phyloP scores from a whole-genome alignment of 1,284 basidiomycete genomes.

The Singerocomus inundabilis region DNA sequence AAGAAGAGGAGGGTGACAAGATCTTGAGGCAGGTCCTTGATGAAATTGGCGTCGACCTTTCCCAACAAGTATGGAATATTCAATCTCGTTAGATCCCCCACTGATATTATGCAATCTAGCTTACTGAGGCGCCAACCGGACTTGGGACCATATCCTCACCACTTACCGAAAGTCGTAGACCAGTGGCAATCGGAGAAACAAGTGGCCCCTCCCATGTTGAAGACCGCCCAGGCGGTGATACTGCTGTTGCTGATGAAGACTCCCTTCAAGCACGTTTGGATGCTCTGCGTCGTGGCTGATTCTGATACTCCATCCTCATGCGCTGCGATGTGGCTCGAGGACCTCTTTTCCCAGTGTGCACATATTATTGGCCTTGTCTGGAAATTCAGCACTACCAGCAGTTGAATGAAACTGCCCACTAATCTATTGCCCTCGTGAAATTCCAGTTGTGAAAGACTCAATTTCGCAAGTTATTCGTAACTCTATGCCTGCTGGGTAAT shows the following conservation, averaged over 20 bases:
- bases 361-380: background rate
- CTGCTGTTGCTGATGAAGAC: conserved; percentile 74
- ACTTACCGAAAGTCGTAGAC: conserved; percentile 62
- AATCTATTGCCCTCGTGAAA: background rate
- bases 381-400: background rate
- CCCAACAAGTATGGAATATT: conserved; percentile 72
- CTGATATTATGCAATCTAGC: conserved; percentile 44
- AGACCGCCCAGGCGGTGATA: conserved; percentile 37
- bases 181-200: conserved; percentile 78
- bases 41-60: conserved; percentile 92
- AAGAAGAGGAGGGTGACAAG: conserved; percentile 95
- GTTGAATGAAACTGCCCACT: background rate
- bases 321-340: background rate
- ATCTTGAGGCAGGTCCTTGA: conserved; percentile 96
- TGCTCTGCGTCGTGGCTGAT: conserved; percentile 66
- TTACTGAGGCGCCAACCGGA: conserved; percentile 80
- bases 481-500: background rate
- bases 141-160: conserved; percentile 59
- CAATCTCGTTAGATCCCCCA: conserved; percentile 2
- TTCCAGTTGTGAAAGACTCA: background rate
- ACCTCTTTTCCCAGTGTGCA: conserved; percentile 2
- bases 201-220: conserved; percentile 42
- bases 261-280: conserved; percentile 86
- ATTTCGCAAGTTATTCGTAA: background rate
- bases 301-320: conserved; percentile 1